Evolutionary conservation across 768 basidiomycete genomes (phyloP).

Genomic region (Pulveroboletus ravenelii): DNA sequence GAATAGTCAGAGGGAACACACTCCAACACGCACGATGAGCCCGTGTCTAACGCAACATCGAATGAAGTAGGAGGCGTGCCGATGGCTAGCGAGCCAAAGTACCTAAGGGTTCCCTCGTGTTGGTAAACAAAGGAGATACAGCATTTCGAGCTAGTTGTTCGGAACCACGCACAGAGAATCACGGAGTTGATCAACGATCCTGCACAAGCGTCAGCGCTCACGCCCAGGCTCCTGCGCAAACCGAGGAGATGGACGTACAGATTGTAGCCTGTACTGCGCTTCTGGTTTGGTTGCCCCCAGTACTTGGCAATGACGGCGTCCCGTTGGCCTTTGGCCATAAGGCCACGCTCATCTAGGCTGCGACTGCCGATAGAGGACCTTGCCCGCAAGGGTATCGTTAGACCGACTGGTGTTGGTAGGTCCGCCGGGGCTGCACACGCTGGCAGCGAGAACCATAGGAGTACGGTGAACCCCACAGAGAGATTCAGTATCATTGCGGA

Average conservation of each 20-base stretch:
- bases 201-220: constrained; percentile 22
- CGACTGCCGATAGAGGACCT: constrained; percentile 7
- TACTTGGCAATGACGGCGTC: constrained; percentile 45
- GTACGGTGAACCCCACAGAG: constrained; percentile 6
- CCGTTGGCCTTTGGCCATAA: constrained; percentile 42
- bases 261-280: constrained; percentile 48
- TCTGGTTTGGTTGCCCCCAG: constrained; percentile 26
- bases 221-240: no score
- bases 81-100: constrained; percentile 37
- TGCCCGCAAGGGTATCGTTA: constrained; percentile 20
- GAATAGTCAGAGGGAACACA: neutral
- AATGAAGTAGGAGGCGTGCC: constrained; percentile 47
- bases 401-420: constrained; percentile 3
- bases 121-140: neutral
- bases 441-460: constrained; percentile 14
- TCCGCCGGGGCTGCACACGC: constrained; percentile 14
- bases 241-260: constrained; percentile 33
- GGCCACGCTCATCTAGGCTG: constrained; percentile 4
- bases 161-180: constrained; percentile 53
- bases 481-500: constrained; percentile 14
- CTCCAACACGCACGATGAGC: constrained; percentile 30
- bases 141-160: neutral
- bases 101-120: constrained; percentile 17
- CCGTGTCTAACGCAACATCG: constrained; percentile 51
- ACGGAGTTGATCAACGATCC: constrained; percentile 57